Evolutionary conservation across 2,329 filamentous ascomycete species (phyloP).

Genomic region (Trematosphaeria pertusa): DNA sequence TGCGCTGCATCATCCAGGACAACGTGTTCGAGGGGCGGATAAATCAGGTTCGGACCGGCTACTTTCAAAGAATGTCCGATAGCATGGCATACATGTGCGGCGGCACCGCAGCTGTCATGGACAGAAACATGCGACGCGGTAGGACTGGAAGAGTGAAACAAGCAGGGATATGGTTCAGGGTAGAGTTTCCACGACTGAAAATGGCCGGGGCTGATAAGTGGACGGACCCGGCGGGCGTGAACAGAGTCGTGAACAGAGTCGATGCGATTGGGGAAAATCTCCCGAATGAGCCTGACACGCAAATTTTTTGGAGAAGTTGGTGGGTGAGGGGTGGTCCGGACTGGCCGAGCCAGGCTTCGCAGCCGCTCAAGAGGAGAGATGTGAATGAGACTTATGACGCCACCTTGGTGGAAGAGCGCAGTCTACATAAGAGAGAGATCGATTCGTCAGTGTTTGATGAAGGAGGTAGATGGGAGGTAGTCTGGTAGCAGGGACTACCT

Average conservation of each 20-base stretch:
- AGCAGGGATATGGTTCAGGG: conserved; percentile 1
- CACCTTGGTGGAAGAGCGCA: not conserved
- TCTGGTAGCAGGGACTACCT: too few relatives aligned
- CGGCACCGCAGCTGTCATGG: conserved; percentile 6
- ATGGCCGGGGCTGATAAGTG: conserved; percentile 2
- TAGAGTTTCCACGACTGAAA: conserved; percentile 7
- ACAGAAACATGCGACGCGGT: conserved; percentile 4
- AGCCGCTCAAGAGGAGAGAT: not conserved
- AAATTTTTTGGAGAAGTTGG: conserved; percentile 5
- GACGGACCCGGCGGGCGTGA: not conserved
- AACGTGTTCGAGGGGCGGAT: not conserved
- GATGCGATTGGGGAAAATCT: conserved; percentile 7
- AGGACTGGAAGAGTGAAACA: conserved; percentile 6
- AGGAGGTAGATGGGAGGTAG: not conserved
- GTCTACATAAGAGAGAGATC: not conserved
- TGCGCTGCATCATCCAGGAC: conserved; percentile 9
- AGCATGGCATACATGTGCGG: conserved; percentile 11
- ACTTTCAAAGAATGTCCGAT: conserved; percentile 7
- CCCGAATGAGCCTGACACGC: not conserved
- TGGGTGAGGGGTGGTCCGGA: conserved; percentile 5
- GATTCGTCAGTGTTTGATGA: conserved; percentile 8
- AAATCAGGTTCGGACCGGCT: conserved; percentile 1
- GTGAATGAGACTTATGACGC: not conserved
- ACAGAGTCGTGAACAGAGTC: conserved; percentile 1
- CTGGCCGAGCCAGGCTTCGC: conserved; percentile 2